Evolutionary conservation across 345 rosid species (phyloP).

Genomic region (Gossypium raimondii): DNA sequence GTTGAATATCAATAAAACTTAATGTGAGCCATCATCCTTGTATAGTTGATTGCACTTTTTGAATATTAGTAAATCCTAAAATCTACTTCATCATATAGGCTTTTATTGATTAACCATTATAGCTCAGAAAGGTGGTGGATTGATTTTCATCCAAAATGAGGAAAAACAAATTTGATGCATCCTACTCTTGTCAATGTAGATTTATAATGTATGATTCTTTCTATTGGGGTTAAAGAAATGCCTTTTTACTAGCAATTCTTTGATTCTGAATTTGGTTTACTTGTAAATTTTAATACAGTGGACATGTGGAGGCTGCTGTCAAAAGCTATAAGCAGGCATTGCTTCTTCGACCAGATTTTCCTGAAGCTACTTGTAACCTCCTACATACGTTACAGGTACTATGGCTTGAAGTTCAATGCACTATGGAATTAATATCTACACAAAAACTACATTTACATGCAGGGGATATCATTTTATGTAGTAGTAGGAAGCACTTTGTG

Average conservation of each 20-base stretch:
- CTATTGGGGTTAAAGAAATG: not conserved
- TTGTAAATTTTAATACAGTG: constrained; percentile 44
- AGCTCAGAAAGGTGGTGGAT: not conserved
- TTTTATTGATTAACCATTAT: not conserved
- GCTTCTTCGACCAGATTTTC: constrained; percentile 79
- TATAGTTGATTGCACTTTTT: not conserved
- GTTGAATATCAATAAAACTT: not conserved
- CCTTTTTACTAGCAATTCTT: not conserved
- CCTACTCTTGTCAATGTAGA: not conserved
- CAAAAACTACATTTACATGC: not conserved
- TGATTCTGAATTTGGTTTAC: not conserved
- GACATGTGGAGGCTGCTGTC: constrained; percentile 86
- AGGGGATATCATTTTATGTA: not conserved
- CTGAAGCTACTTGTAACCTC: constrained; percentile 98
- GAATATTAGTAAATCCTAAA: not conserved
- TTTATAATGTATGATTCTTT: too few relatives aligned
- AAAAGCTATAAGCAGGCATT: constrained; percentile 91
- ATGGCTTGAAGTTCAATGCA: not conserved
- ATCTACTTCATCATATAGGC: not conserved
- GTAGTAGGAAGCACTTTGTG: not conserved
- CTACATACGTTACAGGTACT: constrained; percentile 87
- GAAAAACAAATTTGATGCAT: not conserved
- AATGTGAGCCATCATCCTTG: not conserved
- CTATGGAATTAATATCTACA: not conserved
- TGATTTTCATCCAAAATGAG: constrained; percentile 7